phyloP scores from a whole-genome alignment of 1,139 yeast genomes.

The Scheffersomyces segobiensis region DNA sequence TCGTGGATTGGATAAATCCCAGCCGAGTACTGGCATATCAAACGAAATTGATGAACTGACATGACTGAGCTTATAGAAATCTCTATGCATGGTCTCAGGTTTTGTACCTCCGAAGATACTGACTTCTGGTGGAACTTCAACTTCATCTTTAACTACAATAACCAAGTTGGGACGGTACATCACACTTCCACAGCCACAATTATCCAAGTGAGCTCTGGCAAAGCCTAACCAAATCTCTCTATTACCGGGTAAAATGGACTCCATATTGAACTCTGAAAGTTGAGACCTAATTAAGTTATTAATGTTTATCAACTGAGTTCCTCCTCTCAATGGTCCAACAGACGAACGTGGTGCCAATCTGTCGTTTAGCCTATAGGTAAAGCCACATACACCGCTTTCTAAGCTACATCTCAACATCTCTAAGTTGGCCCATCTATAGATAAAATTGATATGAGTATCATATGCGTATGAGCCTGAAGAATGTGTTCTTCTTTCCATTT shows the following conservation, averaged over 20 bases:
- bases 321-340: conserved; percentile 28
- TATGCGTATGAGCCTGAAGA: conserved; percentile 12
- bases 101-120: conserved; percentile 4
- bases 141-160: conserved; percentile 17
- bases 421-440: conserved; percentile 40
- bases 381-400: conserved; percentile 24
- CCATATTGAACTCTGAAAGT: neutral
- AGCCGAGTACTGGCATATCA: conserved; percentile 20
- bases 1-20: conserved; percentile 17
- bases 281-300: conserved; percentile 10
- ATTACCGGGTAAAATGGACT: conserved; percentile 13
- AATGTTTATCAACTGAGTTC: conserved; percentile 23
- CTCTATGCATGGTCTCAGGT: neutral
- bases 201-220: conserved; percentile 24
- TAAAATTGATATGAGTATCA: conserved; percentile 32
- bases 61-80: conserved; percentile 20
- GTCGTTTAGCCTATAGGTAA: conserved; percentile 22
- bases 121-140: conserved; percentile 1
- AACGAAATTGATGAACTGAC: conserved; percentile 39
- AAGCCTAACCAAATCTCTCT: conserved; percentile 28
- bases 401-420: conserved; percentile 31
- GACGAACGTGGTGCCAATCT: conserved; percentile 11
- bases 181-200: conserved; percentile 27
- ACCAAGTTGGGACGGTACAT: conserved; percentile 30
- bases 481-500: conserved; percentile 14